Conservation (phyloP, 1,284 basidiomycete genomes). For the Heliocybe sulcata region DNA sequence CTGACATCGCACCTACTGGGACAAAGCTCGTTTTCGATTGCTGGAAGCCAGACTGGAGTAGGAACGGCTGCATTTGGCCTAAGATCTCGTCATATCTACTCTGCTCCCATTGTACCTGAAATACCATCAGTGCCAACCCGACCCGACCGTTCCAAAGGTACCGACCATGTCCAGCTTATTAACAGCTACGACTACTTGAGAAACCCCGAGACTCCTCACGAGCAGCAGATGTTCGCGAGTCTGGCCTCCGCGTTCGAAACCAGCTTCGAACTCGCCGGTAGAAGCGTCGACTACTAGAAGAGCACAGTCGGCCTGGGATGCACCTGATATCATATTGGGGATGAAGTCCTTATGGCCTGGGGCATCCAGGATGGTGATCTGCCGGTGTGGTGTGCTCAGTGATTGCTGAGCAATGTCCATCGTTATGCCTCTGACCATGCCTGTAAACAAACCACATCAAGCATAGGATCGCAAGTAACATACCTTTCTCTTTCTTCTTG, state of each 20-base stretch:
- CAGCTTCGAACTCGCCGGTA: slow-evolving; percentile 91
- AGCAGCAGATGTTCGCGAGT: slow-evolving; percentile 95
- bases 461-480: slow-evolving; percentile 12
- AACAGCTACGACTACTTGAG: slow-evolving; percentile 87
- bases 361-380: slow-evolving; percentile 91
- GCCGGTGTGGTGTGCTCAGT: slow-evolving; percentile 70
- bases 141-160: slow-evolving; percentile 7
- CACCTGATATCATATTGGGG: slow-evolving; percentile 99
- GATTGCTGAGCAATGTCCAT: slow-evolving; percentile 94
- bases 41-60: slow-evolving; percentile 84
- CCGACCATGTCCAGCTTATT: slow-evolving; percentile 91
- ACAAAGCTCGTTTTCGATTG: slow-evolving; percentile 76
- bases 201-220: slow-evolving; percentile 91
- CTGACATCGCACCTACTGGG: slow-evolving; percentile 87
- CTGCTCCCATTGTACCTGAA: slow-evolving; percentile 77
- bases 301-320: slow-evolving; percentile 94
- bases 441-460: neutral
- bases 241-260: slow-evolving; percentile 91
- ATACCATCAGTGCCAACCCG: neutral
- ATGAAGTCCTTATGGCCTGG: slow-evolving; percentile 98
- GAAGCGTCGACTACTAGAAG: slow-evolving; percentile 92
- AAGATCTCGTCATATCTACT: slow-evolving; percentile 85
- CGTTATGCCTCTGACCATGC: slow-evolving; percentile 75
- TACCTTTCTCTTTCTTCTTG: slow-evolving; percentile 90
- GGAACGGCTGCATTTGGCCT: slow-evolving; percentile 69